phyloP scores from a whole-genome alignment of 2,329 filamentous ascomycete species.

The Talaromyces piceae region DNA sequence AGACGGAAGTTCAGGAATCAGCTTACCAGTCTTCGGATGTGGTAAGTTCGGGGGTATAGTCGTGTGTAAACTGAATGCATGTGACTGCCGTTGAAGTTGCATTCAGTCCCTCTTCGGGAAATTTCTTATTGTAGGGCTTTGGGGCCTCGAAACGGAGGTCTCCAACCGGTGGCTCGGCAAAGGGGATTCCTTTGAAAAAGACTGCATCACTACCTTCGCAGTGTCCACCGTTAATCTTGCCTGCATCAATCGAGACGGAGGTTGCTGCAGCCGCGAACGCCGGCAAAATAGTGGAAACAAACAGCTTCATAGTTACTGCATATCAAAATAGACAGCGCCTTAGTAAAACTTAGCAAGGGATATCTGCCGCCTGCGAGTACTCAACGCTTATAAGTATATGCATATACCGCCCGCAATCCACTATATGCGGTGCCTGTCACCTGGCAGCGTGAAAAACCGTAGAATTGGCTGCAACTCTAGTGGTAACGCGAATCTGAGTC shows the following conservation, averaged over 20 bases:
- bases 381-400: too few relatives aligned
- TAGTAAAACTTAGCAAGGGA: too few relatives aligned
- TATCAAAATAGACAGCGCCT: too few relatives aligned
- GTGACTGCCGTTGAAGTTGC: slow-evolving; percentile 13
- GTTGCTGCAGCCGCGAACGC: slow-evolving; percentile 15
- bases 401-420: too few relatives aligned
- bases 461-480: too few relatives aligned
- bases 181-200: slow-evolving; percentile 14
- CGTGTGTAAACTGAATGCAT: slow-evolving; percentile 15
- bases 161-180: slow-evolving; percentile 15
- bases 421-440: too few relatives aligned
- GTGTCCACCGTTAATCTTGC: slow-evolving; percentile 14
- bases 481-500: too few relatives aligned
- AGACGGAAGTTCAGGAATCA: neutral
- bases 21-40: slow-evolving; percentile 18
- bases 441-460: too few relatives aligned
- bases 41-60: slow-evolving; percentile 3
- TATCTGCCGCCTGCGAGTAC: too few relatives aligned
- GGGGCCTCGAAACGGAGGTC: slow-evolving; percentile 17
- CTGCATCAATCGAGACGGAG: slow-evolving; percentile 16
- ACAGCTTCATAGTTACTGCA: slow-evolving; percentile 9
- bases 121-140: slow-evolving; percentile 13
- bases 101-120: slow-evolving; percentile 12
- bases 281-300: slow-evolving; percentile 9
- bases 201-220: slow-evolving; percentile 14